A percentile compares a stretch with the other conserved stretches of the same genome.
These are phyloP conservation scores for Fusarium circinatum DNA, from an alignment of 2,329 filamentous ascomycete genomes.

Conservation along the genomic window DNA sequence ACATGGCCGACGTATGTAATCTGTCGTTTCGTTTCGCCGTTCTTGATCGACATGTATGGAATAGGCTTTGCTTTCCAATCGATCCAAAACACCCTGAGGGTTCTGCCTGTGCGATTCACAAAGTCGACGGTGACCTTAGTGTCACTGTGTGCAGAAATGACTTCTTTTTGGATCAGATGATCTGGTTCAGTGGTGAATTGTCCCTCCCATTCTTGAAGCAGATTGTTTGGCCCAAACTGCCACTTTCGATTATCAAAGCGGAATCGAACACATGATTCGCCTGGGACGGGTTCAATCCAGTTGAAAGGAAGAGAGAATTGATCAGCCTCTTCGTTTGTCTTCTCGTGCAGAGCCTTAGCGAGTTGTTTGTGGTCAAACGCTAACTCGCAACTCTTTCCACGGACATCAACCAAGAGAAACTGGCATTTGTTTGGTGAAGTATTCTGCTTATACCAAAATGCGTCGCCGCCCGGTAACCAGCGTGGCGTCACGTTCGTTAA, in stretches of 20 bases:
- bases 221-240: conserved; percentile 29
- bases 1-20: conserved; percentile 36
- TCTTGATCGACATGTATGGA: conserved; percentile 27
- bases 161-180: conserved; percentile 29
- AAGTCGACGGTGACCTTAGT: conserved; percentile 32
- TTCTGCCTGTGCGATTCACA: conserved; percentile 37
- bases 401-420: conserved; percentile 38
- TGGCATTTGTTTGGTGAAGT: conserved; percentile 12
- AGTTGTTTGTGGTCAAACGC: conserved; percentile 42
- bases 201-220: conserved; percentile 33
- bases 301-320: conserved; percentile 32
- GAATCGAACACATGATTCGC: conserved; percentile 32
- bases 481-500: conserved; percentile 30
- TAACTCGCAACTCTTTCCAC: conserved; percentile 3
- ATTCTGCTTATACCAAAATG: conserved; percentile 43
- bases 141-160: conserved; percentile 26
- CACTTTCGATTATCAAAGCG: conserved; percentile 26
- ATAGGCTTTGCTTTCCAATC: conserved; percentile 31
- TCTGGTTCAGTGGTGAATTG: conserved; percentile 9
- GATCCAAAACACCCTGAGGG: conserved; percentile 41
- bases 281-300: conserved; percentile 34
- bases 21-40: conserved; percentile 23
- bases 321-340: conserved; percentile 13
- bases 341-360: conserved; percentile 23
- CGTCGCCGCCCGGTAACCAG: conserved; percentile 35